These are phyloP conservation scores for Rhodomyrtus tomentosa DNA, from an alignment of 345 rosid genomes.

Conservation along the genomic window DNA sequence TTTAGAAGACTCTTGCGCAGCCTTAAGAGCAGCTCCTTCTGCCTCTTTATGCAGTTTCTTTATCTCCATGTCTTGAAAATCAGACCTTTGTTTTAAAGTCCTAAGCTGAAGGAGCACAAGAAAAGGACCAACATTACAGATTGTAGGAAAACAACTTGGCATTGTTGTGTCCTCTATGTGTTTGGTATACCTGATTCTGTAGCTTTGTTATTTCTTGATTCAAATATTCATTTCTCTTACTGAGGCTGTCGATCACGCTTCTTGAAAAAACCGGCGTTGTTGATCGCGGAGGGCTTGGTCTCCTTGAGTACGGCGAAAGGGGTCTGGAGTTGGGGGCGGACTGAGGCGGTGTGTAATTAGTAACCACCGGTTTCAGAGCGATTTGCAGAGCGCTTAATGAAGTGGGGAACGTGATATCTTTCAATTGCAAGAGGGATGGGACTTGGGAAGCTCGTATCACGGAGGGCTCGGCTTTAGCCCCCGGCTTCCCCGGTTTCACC, in stretches of 20 bases:
- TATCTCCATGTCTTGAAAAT: constrained; percentile 56
- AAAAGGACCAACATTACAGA: neutral
- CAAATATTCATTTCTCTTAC: constrained; percentile 68
- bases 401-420: constrained; percentile 68
- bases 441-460: constrained; percentile 63
- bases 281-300: constrained; percentile 64
- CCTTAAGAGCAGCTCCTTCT: constrained; percentile 37
- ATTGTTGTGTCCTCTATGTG: neutral
- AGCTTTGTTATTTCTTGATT: constrained; percentile 68
- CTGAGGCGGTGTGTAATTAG: constrained; percentile 14
- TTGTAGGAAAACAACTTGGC: neutral
- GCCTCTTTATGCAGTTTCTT: constrained; percentile 31
- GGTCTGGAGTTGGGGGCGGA: constrained; percentile 39
- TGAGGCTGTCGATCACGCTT: constrained; percentile 64
- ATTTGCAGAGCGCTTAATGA: constrained; percentile 57
- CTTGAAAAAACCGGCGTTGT: constrained; percentile 51
- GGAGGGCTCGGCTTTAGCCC: constrained; percentile 34
- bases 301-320: constrained; percentile 47
- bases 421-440: constrained; percentile 50
- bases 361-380: constrained; percentile 37
- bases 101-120: constrained; percentile 32
- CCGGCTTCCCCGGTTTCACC: constrained; percentile 48
- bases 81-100: constrained; percentile 50
- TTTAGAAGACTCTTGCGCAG: constrained; percentile 42
- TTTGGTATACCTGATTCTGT: constrained; percentile 50